A percentile compares a stretch with the other conserved stretches of the same genome.
Conservation (phyloP, 2,329 filamentous ascomycete species). For the Paecilomyces dactylethromorphus region DNA sequence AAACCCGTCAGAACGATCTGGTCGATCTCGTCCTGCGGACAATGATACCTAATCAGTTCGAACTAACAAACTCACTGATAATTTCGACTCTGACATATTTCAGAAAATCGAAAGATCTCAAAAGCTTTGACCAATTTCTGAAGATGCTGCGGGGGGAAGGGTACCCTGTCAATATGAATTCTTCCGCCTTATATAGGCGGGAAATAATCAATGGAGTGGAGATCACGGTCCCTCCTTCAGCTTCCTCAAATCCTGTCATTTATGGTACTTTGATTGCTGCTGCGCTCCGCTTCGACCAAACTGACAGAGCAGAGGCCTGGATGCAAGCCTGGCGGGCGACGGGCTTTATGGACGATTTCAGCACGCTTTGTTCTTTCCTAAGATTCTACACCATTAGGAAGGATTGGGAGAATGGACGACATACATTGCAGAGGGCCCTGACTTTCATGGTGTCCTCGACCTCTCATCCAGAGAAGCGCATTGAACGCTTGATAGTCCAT, state of each 20-base stretch:
- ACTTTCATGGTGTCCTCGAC: conserved; percentile 31
- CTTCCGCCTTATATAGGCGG: conserved; percentile 16
- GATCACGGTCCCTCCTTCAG: conserved; percentile 27
- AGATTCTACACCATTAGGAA: conserved; percentile 28
- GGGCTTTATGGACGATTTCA: conserved; percentile 31
- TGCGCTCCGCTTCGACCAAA: conserved; percentile 34
- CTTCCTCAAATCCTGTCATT: conserved; percentile 26
- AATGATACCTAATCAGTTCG: conserved; percentile 31
- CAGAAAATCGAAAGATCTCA: conserved; percentile 34
- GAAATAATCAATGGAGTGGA: conserved; percentile 28
- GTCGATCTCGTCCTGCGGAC: conserved; percentile 31
- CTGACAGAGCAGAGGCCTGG: conserved; percentile 34
- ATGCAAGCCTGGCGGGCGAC: conserved; percentile 26
- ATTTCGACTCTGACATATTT: conserved; percentile 30
- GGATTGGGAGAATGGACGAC: conserved; percentile 30
- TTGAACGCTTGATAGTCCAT: conserved; percentile 29
- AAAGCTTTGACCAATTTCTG: conserved; percentile 34
- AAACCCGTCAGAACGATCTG: conserved; percentile 32
- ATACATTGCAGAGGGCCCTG: conserved; percentile 25
- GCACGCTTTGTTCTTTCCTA: conserved; percentile 30
- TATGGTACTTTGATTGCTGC: conserved; percentile 30
- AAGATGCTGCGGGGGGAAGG: conserved; percentile 27
- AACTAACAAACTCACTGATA: conserved; percentile 28
- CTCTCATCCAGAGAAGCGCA: conserved; percentile 14
- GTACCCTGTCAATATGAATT: conserved; percentile 27